phyloP scores from a whole-genome alignment of 169 alveolate genomes.

The Eimeria falciformis region DNA sequence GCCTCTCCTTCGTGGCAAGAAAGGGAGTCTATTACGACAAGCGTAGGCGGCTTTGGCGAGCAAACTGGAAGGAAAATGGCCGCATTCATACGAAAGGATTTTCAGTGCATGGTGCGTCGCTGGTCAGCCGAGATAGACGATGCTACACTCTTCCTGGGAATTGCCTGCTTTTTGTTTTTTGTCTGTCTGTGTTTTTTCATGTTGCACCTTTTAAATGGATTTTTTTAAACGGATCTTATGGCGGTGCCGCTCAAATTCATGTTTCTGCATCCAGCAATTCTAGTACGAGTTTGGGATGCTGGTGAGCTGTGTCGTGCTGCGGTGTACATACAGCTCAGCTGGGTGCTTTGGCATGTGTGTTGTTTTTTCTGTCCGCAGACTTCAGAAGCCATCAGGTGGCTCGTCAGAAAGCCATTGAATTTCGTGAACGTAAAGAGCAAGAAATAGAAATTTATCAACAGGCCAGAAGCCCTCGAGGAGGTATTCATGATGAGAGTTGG shows the following conservation, averaged over 20 bases:
- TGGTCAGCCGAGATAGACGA: neutral
- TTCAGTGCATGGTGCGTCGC: constrained; percentile 58
- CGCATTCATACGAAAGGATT: constrained; percentile 83
- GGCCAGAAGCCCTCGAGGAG: neutral
- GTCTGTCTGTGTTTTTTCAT: neutral
- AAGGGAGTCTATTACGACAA: constrained; percentile 83
- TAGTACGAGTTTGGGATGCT: no score
- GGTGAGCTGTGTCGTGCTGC: neutral
- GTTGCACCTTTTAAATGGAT: neutral
- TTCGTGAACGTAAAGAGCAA: constrained; percentile 60
- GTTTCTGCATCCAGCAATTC: no score
- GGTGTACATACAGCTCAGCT: neutral
- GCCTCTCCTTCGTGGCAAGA: constrained; percentile 45
- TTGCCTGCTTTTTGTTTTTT: neutral
- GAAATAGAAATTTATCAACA: constrained; percentile 35
- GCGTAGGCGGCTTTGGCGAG: constrained; percentile 81
- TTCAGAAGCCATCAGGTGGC: constrained; percentile 58
- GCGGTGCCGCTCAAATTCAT: no score
- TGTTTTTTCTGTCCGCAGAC: neutral
- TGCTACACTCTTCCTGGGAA: neutral
- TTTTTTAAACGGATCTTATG: no score
- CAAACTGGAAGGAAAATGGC: constrained; percentile 84
- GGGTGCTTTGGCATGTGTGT: neutral
- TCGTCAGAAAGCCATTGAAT: constrained; percentile 68
- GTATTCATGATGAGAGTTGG: neutral